phyloP scores from a whole-genome alignment of 768 basidiomycete species.

The Kondoa malvinella region DNA sequence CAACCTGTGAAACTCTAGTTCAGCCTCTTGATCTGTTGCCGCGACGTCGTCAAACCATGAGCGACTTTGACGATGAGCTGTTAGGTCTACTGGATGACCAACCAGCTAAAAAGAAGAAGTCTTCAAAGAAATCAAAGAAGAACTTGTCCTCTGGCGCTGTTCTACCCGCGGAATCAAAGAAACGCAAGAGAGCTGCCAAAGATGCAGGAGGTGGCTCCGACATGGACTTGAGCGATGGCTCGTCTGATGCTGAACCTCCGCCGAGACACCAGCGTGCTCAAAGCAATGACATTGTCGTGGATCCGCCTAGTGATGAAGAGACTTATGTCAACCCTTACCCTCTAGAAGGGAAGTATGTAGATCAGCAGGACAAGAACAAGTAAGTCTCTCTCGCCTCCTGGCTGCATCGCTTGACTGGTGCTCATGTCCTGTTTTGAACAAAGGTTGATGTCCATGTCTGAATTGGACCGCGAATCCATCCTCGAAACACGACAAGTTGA shows the following conservation, averaged over 20 bases:
- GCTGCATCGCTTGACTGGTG: background rate
- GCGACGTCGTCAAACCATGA: slow-evolving; percentile 9
- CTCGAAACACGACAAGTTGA: slow-evolving; percentile 11
- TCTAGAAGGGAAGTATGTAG: slow-evolving; percentile 16
- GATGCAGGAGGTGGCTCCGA: slow-evolving; percentile 9
- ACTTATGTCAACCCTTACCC: slow-evolving; percentile 11
- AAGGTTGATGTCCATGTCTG: slow-evolving; percentile 10
- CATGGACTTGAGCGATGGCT: background rate
- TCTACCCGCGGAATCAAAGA: background rate
- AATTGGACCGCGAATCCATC: slow-evolving; percentile 15
- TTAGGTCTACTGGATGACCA: slow-evolving; percentile 15
- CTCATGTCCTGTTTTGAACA: background rate
- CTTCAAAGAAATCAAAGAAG: slow-evolving; percentile 11
- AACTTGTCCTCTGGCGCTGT: background rate
- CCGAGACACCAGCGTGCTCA: background rate
- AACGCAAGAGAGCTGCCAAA: slow-evolving; percentile 6
- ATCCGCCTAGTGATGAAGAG: background rate
- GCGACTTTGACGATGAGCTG: slow-evolving; percentile 16
- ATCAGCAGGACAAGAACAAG: slow-evolving; percentile 6
- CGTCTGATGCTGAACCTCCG: background rate
- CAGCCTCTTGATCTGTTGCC: no score
- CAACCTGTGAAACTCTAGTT: no score
- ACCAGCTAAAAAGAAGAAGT: slow-evolving; percentile 8
- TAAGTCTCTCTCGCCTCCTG: slow-evolving; percentile 1
- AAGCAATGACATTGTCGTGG: slow-evolving; percentile 3